Base-by-base conservation (phyloP, 2,329 filamentous ascomycete genomes). In the Diaporthe citri region DNA sequence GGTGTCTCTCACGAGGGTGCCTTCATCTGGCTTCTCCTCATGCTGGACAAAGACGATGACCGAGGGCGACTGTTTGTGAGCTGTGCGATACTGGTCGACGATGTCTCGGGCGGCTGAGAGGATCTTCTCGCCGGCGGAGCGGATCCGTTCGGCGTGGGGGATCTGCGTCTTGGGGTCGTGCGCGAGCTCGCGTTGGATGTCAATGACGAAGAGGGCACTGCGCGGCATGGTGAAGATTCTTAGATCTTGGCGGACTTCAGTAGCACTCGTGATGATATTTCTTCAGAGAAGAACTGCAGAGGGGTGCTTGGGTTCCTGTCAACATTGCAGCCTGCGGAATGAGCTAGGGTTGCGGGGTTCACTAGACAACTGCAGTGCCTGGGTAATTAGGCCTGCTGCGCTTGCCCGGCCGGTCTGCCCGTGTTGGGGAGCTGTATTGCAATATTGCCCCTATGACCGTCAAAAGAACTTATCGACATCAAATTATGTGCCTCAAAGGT, bases 101-200 rank as follows among this genome's bases (percentile, higher is more conserved):
- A 72, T 71, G 3, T 20, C 17, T 3, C 81, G 78, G 2, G 78
- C 78, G 4, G 76, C 64, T 20, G 75, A 56, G 13, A 82, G 75
- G 52, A 83, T 81, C 34, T 74, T 69, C 10, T 72, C 57, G 25
- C 74, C 78, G 6, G 79, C 79, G n/a, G 67, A 64, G 13, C 43
- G 66, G 72, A 83, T 75, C 4, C 80, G 77, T 1, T 77, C 79
- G 2, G 80, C 78, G 69, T 80, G 71, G 2, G 81, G 79, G 52
- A 82, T 79, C 17, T 74, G 62, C 20, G 80, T 82, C 20, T 73
- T 31, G 1, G 79, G 78, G 69, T 81, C 76, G 0, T 67, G 71
- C 12, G 79, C 79, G 46, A 82, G 79, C 43, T 80, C 80, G 56
- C 81, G 79, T 64, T 83, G 81, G 74, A 83, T 82, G 77, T 83